These are phyloP conservation scores for Zhuliangozyma parablackwelliae DNA, from an alignment of 1,139 yeast species.

Conservation along the genomic window DNA sequence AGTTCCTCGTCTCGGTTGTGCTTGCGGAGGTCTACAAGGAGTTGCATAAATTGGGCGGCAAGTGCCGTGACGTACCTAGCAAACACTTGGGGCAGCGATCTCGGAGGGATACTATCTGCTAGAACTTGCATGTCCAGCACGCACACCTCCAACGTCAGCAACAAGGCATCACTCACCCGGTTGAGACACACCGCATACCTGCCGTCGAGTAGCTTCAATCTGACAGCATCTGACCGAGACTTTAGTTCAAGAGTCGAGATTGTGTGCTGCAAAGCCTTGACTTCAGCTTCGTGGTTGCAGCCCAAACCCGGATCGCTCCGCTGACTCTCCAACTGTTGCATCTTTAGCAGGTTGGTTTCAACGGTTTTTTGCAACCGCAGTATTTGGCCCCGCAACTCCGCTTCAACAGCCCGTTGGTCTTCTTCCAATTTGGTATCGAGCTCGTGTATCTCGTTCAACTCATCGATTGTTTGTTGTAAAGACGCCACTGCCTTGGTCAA, in stretches of 20 bases:
- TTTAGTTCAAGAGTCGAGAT: constrained; percentile 5
- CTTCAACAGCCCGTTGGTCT: constrained; percentile 50
- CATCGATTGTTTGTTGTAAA: constrained; percentile 44
- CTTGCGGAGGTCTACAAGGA: too few relatives aligned
- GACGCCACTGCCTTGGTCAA: constrained; percentile 34
- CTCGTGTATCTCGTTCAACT: constrained; percentile 56
- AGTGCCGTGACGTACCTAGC: neutral
- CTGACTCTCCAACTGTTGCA: constrained; percentile 21
- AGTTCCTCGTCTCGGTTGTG: neutral
- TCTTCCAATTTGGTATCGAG: constrained; percentile 63
- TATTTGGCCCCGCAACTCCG: constrained; percentile 43
- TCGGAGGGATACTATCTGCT: neutral
- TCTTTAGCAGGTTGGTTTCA: constrained; percentile 24
- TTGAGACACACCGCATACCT: constrained; percentile 3
- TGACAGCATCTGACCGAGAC: constrained; percentile 4
- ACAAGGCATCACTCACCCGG: neutral
- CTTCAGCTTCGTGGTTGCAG: constrained; percentile 2
- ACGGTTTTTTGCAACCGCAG: neutral
- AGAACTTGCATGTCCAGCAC: constrained; percentile 3
- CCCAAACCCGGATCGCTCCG: constrained; percentile 7
- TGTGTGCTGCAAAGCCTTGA: constrained; percentile 3
- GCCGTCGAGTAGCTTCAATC: constrained; percentile 2
- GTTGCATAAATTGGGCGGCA: too few relatives aligned
- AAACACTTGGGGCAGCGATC: constrained; percentile 1
- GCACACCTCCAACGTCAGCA: constrained; percentile 1